A percentile compares a stretch with the other conserved stretches of the same genome.
These are phyloP conservation scores for Yamadazyma endophytica DNA, from an alignment of 805 yeast species.

Conservation along the genomic window DNA sequence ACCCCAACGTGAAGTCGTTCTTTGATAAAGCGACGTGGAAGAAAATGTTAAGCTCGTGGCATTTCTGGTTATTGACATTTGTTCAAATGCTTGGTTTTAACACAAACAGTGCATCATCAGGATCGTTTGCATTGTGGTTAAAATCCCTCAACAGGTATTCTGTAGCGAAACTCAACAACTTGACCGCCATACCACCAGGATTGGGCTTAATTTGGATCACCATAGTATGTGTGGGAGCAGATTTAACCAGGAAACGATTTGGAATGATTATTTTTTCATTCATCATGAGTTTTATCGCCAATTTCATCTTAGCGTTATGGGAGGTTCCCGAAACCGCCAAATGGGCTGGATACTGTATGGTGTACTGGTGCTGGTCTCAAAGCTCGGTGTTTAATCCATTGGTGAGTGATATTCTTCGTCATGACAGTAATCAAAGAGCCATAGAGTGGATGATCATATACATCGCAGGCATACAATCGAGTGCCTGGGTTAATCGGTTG, in stretches of 20 bases:
- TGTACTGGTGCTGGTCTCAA: constrained; percentile 19
- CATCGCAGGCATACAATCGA: constrained; percentile 21
- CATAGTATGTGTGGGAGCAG: constrained; percentile 47
- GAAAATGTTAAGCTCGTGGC: constrained; percentile 26
- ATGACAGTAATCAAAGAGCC: constrained; percentile 17
- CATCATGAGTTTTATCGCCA: constrained; percentile 16
- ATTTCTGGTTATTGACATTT: constrained; percentile 22
- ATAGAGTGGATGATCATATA: constrained; percentile 17
- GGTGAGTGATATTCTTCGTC: constrained; percentile 15
- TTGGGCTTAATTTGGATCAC: constrained; percentile 51
- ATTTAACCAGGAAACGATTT: constrained; percentile 31
- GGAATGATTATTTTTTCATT: constrained; percentile 15
- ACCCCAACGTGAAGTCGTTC: constrained; percentile 15
- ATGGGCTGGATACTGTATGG: constrained; percentile 16
- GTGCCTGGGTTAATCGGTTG: constrained; percentile 28
- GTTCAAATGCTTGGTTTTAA: constrained; percentile 25
- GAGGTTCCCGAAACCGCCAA: constrained; percentile 16
- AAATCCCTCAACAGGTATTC: constrained; percentile 33
- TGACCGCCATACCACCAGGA: constrained; percentile 55
- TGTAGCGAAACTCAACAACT: constrained; percentile 43
- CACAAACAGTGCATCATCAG: constrained; percentile 25
- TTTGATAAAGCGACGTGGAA: constrained; percentile 23
- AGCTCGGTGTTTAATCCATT: constrained; percentile 17
- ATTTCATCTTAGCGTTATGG: constrained; percentile 17
- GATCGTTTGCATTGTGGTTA: constrained; percentile 30